phyloP scores from a whole-genome alignment of 305 asterid species.

The Withania somnifera region DNA sequence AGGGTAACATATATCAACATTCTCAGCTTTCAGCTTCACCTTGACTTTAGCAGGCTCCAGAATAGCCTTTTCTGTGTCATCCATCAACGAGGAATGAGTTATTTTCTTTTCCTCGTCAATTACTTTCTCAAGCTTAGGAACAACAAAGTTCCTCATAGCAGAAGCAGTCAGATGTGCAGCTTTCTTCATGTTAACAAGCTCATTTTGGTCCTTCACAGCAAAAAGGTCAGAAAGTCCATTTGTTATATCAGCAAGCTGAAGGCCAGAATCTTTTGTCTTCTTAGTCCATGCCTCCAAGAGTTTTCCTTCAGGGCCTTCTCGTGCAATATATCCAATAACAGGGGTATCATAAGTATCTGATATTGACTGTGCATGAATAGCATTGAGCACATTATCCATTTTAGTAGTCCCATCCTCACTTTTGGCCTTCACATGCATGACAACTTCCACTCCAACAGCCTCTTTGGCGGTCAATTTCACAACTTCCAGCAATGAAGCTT shows the following conservation, averaged over 20 bases:
- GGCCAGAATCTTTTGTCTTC: slow-evolving; percentile 38
- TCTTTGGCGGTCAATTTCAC: slow-evolving; percentile 43
- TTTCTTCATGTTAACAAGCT: slow-evolving; percentile 46
- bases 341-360: slow-evolving; percentile 11
- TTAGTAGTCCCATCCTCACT: slow-evolving; percentile 41
- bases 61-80: slow-evolving; percentile 62
- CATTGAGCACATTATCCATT: slow-evolving; percentile 36
- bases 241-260: slow-evolving; percentile 42
- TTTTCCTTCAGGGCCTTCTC: slow-evolving; percentile 59
- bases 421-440: slow-evolving; percentile 46
- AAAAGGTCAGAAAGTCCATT: slow-evolving; percentile 56
- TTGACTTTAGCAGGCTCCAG: slow-evolving; percentile 45
- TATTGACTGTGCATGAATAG: slow-evolving; percentile 24
- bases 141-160: slow-evolving; percentile 58
- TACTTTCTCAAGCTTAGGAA: slow-evolving; percentile 53
- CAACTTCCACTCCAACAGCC: slow-evolving; percentile 32
- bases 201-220: slow-evolving; percentile 48
- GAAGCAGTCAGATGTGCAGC: slow-evolving; percentile 60
- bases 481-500: slow-evolving; percentile 50
- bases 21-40: slow-evolving; percentile 66
- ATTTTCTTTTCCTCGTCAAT: slow-evolving; percentile 68
- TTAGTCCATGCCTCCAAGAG: slow-evolving; percentile 50
- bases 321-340: slow-evolving; percentile 40
- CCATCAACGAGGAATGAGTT: slow-evolving; percentile 48
- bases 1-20: slow-evolving; percentile 71